phyloP scores from a whole-genome alignment of 1,284 basidiomycete species.

The Flammula alnicola region DNA sequence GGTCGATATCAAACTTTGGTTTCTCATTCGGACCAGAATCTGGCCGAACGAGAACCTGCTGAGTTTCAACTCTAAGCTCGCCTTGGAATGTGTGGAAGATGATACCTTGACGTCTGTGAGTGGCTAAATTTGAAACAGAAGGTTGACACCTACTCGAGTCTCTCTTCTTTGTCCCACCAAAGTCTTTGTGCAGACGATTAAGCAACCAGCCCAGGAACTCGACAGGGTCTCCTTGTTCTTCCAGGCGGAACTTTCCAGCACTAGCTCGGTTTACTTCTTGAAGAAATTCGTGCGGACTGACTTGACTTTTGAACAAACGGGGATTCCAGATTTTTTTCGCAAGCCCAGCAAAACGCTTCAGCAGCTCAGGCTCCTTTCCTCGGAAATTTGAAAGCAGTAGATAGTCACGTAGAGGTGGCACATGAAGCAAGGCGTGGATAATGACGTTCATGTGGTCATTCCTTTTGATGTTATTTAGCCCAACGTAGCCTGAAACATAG shows the following conservation, averaged over 20 bases:
- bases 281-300: conserved; percentile 96
- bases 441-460: conserved; percentile 99
- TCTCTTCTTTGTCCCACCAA: conserved; percentile 87
- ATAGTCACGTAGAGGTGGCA: conserved; percentile 88
- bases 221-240: conserved; percentile 93
- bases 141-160: conserved; percentile 70
- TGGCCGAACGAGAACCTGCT: conserved; percentile 88
- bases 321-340: conserved; percentile 97
- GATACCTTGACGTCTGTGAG: conserved; percentile 58
- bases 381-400: conserved; percentile 77
- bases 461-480: conserved; percentile 95
- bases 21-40: conserved; percentile 74
- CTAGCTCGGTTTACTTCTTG: conserved; percentile 94
- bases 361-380: conserved; percentile 82
- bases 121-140: conserved; percentile 6
- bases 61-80: conserved; percentile 90
- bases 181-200: conserved; percentile 90
- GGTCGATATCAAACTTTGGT: conserved; percentile 89
- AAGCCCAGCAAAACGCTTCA: conserved; percentile 85
- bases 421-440: conserved; percentile 91
- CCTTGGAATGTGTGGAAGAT: conserved; percentile 96
- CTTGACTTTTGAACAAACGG: conserved; percentile 94
- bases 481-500: conserved; percentile 94
- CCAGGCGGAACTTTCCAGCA: conserved; percentile 88
- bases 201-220: conserved; percentile 97